A percentile compares a stretch with the other conserved stretches of the same genome.
Evolutionary conservation across 2,329 filamentous ascomycete genomes (phyloP).

Genomic region (Diaporthe sp.): DNA sequence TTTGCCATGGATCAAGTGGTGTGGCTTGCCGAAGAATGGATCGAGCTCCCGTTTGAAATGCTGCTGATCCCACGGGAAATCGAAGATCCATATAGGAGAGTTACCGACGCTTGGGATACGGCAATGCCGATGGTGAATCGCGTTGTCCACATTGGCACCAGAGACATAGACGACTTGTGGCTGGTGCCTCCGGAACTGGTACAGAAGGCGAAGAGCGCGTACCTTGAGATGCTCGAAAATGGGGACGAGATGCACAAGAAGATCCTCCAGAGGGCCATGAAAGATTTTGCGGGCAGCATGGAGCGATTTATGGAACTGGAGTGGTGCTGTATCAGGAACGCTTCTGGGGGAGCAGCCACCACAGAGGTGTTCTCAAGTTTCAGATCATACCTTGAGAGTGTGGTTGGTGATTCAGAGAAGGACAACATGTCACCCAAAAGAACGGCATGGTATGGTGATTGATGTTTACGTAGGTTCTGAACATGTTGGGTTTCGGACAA

Average conservation of each 20-base stretch:
- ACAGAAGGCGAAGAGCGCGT: background rate
- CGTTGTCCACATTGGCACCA: background rate
- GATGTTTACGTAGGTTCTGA: background rate
- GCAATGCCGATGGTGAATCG: background rate
- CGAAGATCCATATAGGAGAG: background rate
- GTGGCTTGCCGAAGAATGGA: background rate
- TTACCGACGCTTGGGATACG: background rate
- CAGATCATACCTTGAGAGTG: background rate
- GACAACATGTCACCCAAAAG: background rate
- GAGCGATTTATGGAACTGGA: background rate
- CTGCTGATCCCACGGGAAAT: background rate
- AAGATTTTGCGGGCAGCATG: background rate
- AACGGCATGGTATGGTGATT: background rate
- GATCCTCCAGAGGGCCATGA: background rate
- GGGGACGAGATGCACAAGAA: background rate
- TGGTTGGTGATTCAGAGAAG: background rate
- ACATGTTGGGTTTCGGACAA: background rate
- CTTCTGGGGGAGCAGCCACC: background rate
- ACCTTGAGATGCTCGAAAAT: background rate
- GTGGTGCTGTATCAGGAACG: background rate
- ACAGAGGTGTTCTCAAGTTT: background rate
- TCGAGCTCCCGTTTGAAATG: background rate
- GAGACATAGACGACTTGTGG: background rate
- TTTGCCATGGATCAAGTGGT: background rate
- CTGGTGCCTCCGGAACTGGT: background rate